These are phyloP conservation scores for Geranium incanum DNA, from an alignment of 441 rosid genomes.

Conservation along the genomic window DNA sequence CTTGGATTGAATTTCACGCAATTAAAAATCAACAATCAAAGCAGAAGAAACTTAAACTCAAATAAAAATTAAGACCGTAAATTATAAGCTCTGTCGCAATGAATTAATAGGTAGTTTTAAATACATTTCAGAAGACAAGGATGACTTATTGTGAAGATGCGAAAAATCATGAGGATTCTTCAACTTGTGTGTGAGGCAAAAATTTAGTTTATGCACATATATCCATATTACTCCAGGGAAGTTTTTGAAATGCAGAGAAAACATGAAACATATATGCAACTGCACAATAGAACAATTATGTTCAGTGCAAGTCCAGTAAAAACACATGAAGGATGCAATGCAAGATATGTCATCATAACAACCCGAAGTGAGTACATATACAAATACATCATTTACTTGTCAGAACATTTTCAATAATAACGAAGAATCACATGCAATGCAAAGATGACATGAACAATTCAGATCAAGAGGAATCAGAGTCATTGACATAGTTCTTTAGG, in stretches of 20 bases:
- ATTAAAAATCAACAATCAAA: neutral
- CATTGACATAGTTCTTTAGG: neutral
- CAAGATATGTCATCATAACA: neutral
- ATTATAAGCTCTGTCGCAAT: neutral
- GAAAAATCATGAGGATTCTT: neutral
- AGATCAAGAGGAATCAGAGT: constrained; percentile 1
- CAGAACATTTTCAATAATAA: neutral
- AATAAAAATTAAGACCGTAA: neutral
- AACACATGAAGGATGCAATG: neutral
- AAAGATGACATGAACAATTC: constrained; percentile 1
- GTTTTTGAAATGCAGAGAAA: neutral
- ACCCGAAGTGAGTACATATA: neutral
- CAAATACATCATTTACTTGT: neutral
- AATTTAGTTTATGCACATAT: neutral
- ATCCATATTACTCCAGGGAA: neutral
- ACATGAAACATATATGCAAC: neutral
- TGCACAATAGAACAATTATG: neutral
- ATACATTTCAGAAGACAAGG: neutral
- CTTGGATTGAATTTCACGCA: neutral
- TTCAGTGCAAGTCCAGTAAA: neutral
- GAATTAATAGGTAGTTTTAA: neutral
- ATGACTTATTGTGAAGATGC: neutral
- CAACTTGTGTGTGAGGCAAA: neutral
- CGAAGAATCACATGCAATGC: neutral
- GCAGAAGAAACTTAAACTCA: neutral